Evolutionary conservation across 2,329 filamentous ascomycete species (phyloP), one percentile per base, ranked within the genome.

Genomic region (Calonectria pteridis): DNA sequence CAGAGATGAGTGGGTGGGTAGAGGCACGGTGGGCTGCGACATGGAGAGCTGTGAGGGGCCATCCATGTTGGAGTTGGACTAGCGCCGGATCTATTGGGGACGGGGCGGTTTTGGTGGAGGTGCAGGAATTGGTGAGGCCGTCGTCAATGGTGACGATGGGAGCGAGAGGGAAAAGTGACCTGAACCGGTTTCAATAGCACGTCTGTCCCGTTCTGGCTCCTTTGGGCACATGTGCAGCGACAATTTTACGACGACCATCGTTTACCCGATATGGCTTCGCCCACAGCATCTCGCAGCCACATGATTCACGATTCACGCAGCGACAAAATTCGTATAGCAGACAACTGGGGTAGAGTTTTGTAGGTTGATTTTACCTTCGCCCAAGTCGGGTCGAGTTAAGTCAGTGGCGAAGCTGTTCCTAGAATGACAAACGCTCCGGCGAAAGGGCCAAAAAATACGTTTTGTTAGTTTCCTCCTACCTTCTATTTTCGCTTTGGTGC

Each of bases 1-100:
- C 37, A 51, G 63, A 31, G 64, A 67, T 62, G 29, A 26, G 75
- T 40, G 69, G 77, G 71, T 73, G 77, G 67, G 75, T 50, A 40
- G 46, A 49, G 26, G 29, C 58, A 35, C 11, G 53, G 74, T 68
- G 65, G 71, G 46, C 65, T 72, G 69, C 51, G 69, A 65, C 75
- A 75, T 49, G 65, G 68, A 69, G 66, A 69, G 66, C 68, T 72
- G 70, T 26, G 62, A 71, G 69, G 72, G 66, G 51, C 73, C 69
- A 72, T 73, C 74, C 75, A 74, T 76, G 72, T 64, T 62, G 35
- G 50, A 64, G 31, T 40, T 46, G 33, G 65, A 51, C 70, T 76
- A 76, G 75, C 70, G 73, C 53, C 58, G 67, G 73, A 68, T 73
- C 73, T 73, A 75, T 76, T 72, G 73, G 70, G 50, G 43, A 63